Evolutionary conservation across 2,329 filamentous ascomycete species (phyloP), one percentile per base, ranked within the genome.

Genomic region (Coniella lustricola): DNA sequence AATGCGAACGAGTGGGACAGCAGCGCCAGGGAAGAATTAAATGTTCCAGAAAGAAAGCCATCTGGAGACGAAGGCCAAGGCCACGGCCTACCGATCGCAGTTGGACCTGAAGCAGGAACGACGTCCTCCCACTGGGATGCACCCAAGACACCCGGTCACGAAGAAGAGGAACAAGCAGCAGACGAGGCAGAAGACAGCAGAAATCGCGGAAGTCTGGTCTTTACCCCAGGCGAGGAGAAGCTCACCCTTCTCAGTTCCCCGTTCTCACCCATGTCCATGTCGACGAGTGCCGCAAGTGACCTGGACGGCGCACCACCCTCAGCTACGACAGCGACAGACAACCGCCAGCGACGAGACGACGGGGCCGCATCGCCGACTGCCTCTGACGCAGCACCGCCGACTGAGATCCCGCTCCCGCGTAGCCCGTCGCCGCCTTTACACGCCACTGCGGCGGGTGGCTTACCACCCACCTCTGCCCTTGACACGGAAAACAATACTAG

Each of bases 141-240:
- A 74, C 38, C 62, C 67, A 2, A 67, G 68, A 0, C 75, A 73
- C 14, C 72, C 73, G 2, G 52, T 69, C 2, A 76, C 72, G 14
- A 61, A 63, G 9, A 44, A 58, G 64, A 64, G 7, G 66, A 66
- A 2, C 56, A 63, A 20, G 59, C 53, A 22, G 54, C 52, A 10
- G 44, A 59, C 1, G 56, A 59, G 20, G 44, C 50, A 42, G 41
- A 16, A 33, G 14, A 9, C 12, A 47, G 35, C 42, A 61, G 58
- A 12, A 61, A 58, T 16, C 34, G 42, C 4, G 50, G 22, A 12
- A 44, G 10, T 34, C 38, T 38, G n/a, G 9, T 32, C 17, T 35
- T 67, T 18, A 75, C 73, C 2, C 58, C 72, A 2, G 65, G 65
- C 2, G 70, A 77, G 13, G 73, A 77, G 52, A 74, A 71, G 52